These are phyloP conservation scores for Beauveria brongniartii DNA, from an alignment of 2,329 filamentous ascomycete species.

Conservation along the genomic window DNA sequence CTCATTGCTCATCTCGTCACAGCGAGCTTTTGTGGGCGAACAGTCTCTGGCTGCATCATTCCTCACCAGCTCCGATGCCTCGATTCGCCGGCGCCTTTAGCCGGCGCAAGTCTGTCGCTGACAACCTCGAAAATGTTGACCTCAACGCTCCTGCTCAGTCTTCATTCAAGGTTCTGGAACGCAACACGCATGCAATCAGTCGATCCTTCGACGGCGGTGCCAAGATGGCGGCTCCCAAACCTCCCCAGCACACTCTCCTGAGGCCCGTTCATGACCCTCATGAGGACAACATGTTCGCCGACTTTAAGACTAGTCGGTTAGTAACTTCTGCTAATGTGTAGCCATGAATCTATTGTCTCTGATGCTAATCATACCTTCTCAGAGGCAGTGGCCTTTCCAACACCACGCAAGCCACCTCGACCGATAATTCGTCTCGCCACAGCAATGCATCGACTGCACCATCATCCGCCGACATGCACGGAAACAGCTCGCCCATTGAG, in stretches of 20 bases:
- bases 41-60: slow-evolving; percentile 7
- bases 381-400: slow-evolving; percentile 55
- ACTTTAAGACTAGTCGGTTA: slow-evolving; percentile 47
- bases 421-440: slow-evolving; percentile 53
- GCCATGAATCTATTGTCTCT: slow-evolving; percentile 13
- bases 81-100: slow-evolving; percentile 52
- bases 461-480: slow-evolving; percentile 41
- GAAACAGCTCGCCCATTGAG: slow-evolving; percentile 19
- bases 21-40: not conserved
- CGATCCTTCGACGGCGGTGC: slow-evolving; percentile 45
- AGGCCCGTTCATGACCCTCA: slow-evolving; percentile 32
- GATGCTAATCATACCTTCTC: slow-evolving; percentile 15
- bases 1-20: not conserved
- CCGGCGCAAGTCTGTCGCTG: slow-evolving; percentile 52
- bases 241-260: slow-evolving; percentile 25
- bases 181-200: slow-evolving; percentile 34
- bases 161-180: slow-evolving; percentile 52
- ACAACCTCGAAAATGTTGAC: slow-evolving; percentile 44
- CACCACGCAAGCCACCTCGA: slow-evolving; percentile 51
- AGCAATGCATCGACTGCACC: slow-evolving; percentile 55
- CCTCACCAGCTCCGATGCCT: slow-evolving; percentile 43
- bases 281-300: slow-evolving; percentile 51
- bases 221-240: slow-evolving; percentile 32
- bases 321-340: slow-evolving; percentile 21
- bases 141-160: slow-evolving; percentile 34